These are phyloP conservation scores for Xylariomycetidae sp. DNA, from an alignment of 2,329 filamentous ascomycete species.

Conservation along the genomic window DNA sequence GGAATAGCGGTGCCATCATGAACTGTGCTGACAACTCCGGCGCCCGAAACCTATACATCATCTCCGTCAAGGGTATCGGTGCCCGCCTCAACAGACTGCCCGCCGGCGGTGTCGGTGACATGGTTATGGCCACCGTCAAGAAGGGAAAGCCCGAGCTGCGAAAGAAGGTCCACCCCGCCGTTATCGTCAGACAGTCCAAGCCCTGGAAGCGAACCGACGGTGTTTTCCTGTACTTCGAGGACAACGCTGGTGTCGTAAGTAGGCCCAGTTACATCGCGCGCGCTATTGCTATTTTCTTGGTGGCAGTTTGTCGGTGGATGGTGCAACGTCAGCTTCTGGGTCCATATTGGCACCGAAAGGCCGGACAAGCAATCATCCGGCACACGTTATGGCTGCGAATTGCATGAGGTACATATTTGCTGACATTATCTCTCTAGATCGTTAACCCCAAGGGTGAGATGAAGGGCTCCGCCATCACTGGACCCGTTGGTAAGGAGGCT, in stretches of 20 bases:
- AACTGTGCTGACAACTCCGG: constrained; percentile 99
- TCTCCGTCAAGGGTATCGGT: constrained; percentile 98
- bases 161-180: constrained; percentile 99
- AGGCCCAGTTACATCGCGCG: too few species aligned
- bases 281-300: too few species aligned
- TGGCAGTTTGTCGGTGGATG: too few species aligned
- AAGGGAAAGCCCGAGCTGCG: constrained; percentile 97
- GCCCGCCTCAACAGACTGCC: constrained; percentile 96
- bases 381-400: too few species aligned
- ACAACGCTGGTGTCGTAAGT: constrained; percentile 98
- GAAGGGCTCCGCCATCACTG: constrained; percentile 99
- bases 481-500: constrained; percentile 98
- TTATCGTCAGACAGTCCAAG: constrained; percentile 98
- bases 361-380: too few species aligned
- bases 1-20: constrained; percentile 88
- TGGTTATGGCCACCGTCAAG: constrained; percentile 99
- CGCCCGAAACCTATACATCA: constrained; percentile 99
- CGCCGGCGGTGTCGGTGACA: constrained; percentile 96
- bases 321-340: too few species aligned
- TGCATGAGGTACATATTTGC: too few species aligned
- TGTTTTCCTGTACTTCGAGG: constrained; percentile 99
- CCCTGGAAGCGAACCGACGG: constrained; percentile 98
- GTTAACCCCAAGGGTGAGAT: constrained; percentile 99
- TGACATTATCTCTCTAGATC: constrained; percentile 70
- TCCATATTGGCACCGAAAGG: too few species aligned